Base-by-base conservation (phyloP, 2,329 filamentous ascomycete species). In the Clarireedia homoeocarpa region DNA sequence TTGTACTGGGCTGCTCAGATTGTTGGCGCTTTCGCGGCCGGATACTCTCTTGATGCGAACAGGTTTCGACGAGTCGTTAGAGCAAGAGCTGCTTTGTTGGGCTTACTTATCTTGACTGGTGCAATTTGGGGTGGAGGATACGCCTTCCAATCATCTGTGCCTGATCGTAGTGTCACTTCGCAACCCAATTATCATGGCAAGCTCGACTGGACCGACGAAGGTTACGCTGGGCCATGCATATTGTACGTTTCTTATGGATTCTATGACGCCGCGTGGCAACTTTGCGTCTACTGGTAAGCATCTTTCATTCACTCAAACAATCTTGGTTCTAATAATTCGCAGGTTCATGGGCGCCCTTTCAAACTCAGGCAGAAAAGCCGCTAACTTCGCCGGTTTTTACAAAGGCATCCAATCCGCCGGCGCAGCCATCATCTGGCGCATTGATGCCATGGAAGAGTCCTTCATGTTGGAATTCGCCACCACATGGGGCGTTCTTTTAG, bases 301-400 rank as follows among this genome's bases (percentile, higher is more conserved):
- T 40, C 50, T 14, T 5, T 79, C 26, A 89, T 88, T 51, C 79
- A 92, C 2, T 88, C 2, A 15, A 12, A 15, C 10, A 14, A 17
- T 39, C 4, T 48, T 52, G 5, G 50, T 10, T 53, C 52, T 59
- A 48, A 61, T 45, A 50, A 9, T n/a, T 58, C 1, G 12, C 57
- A 86, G 84, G 84, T 90, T 87, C 75, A 95, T 96, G 86, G 91
- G 91, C 51, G 82, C 90, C 10, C 77, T 96, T 46, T 90, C 88
- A 67, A 96, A 96, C 80, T 95, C 91, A 61, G 83, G 87, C 58
- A 89, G 91, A 70, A 92, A 90, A 71, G 81, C 91, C 30, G 91
- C 91, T 74, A 95, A 95, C 76, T 86, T 91, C 67, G 86, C 89
- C 42, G 91, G 88, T 60, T 90, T 87, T 76, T 91, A 92, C 79